A percentile compares a stretch with the other conserved stretches of the same genome.
Evolutionary conservation across 768 basidiomycete species (phyloP).

Genomic region (Pleurotus tuber-regium): DNA sequence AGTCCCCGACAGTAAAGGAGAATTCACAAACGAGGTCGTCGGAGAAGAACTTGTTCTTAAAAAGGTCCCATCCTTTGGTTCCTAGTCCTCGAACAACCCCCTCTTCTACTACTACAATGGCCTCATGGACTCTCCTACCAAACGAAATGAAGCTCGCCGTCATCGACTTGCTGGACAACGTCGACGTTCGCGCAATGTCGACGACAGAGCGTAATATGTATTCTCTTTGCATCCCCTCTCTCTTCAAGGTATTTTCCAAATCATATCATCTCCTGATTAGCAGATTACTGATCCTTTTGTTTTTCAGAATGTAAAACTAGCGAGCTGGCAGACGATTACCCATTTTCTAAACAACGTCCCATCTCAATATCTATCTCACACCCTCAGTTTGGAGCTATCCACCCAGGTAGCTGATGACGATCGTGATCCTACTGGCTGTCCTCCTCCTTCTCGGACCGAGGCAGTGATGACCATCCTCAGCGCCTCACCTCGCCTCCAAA

Average conservation of each 20-base stretch:
- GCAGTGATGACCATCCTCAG: constrained; percentile 48
- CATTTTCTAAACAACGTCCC: constrained; percentile 60
- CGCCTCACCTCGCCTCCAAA: constrained; percentile 44
- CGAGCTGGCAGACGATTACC: constrained; percentile 40
- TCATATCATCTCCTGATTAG: constrained; percentile 9
- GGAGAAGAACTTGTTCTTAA: no score
- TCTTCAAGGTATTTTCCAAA: constrained; percentile 49
- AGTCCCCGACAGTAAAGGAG: no score
- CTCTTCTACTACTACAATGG: constrained; percentile 19
- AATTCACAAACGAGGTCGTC: no score
- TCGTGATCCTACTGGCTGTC: constrained; percentile 20
- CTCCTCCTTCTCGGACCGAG: constrained; percentile 38
- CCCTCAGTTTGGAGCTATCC: constrained; percentile 53
- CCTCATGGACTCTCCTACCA: constrained; percentile 57
- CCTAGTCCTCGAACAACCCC: no score
- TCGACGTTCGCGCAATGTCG: constrained; percentile 47
- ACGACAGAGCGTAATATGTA: constrained; percentile 49
- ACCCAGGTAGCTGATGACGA: constrained; percentile 22
- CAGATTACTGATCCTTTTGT: constrained; percentile 15
- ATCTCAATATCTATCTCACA: constrained; percentile 43
- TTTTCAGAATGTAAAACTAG: constrained; percentile 48
- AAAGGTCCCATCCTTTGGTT: no score
- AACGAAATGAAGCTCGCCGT: constrained; percentile 63
- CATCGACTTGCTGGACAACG: constrained; percentile 42
- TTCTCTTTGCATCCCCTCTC: constrained; percentile 50